Conservation (phyloP, 441 rosid species). For the Pelargonium citronellum region DNA sequence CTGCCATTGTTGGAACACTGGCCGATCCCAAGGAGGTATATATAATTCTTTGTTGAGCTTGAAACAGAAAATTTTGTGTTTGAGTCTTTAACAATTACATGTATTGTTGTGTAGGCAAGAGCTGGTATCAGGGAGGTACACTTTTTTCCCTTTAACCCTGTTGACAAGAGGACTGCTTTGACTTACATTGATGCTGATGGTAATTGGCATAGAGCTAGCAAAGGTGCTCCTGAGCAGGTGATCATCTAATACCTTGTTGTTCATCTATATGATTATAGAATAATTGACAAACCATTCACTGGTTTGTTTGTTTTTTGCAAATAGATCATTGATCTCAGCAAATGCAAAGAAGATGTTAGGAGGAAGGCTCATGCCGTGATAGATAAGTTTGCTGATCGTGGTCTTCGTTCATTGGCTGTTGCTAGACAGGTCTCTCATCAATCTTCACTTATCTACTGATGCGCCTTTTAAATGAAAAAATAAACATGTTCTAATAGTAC, state of each 20-base stretch:
- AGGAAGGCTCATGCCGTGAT: conserved; percentile 54
- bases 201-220: conserved; percentile 55
- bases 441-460: neutral
- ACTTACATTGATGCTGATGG: conserved; percentile 41
- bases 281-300: neutral
- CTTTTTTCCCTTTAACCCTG: conserved; percentile 59
- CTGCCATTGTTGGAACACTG: conserved; percentile 44
- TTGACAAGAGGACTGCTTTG: conserved; percentile 54
- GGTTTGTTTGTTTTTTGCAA: neutral
- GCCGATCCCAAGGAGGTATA: conserved; percentile 47
- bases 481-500: neutral
- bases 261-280: neutral
- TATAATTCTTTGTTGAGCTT: neutral
- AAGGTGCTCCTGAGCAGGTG: conserved; percentile 66
- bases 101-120: no score
- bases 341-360: conserved; percentile 32
- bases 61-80: neutral
- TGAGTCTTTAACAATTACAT: neutral
- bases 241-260: neutral
- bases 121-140: conserved; percentile 22
- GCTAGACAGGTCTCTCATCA: conserved; percentile 30
- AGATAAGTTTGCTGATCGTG: conserved; percentile 55
- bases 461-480: neutral
- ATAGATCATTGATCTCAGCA: neutral
- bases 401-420: conserved; percentile 65